Evolutionary conservation across 208 protist genomes (phyloP), one percentile per base, ranked within the genome.

Genomic region (Sergeia podlipaevii): DNA sequence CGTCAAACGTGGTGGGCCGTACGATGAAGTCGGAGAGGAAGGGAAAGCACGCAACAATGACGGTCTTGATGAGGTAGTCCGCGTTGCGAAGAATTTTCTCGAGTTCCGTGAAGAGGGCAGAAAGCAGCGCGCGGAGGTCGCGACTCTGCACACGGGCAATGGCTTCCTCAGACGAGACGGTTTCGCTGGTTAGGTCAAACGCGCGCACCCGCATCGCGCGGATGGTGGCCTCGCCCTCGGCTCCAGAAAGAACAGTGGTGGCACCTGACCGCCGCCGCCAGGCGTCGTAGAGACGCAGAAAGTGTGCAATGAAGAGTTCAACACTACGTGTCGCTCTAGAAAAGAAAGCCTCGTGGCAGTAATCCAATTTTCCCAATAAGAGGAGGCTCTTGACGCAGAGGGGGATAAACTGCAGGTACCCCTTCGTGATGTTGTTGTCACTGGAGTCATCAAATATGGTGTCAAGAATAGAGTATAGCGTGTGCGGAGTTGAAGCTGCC

Each of bases 1-100:
- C 52, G 44, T 74, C 60, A 56, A 87, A 84, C 1, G 69, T 56
- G 1, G 59, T 60, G 5, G 68, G 62, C 61, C 71, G 60, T 32
- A 74, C 61, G 23, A 88, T 45, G 47, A 75, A 76, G 6, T 52
- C 24, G 7, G 75, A 70, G 17, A 90, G 48, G 65, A 94, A 94
- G 2, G 87, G 83, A 58, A 78, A 94, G 37, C 82, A 71, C 7
- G 67, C 50, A 7, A 82, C 70, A 6, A 85, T 38, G 30, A 91
- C 61, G 8, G 86, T 65, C 54, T 81, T 77, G 30, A 80, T 59
- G 43, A 94, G 66, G 55, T 89, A 91, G 51, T 77, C 74, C 15
- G 74, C 79, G 47, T 94, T 94, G 23, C 87, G 77, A 38, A 94
- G 48, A 24, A 91, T 77, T 60, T 89, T 91, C 41, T 89, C 80